Conservation (phyloP, 257 asterid species). For the Penstemon barbatus region DNA sequence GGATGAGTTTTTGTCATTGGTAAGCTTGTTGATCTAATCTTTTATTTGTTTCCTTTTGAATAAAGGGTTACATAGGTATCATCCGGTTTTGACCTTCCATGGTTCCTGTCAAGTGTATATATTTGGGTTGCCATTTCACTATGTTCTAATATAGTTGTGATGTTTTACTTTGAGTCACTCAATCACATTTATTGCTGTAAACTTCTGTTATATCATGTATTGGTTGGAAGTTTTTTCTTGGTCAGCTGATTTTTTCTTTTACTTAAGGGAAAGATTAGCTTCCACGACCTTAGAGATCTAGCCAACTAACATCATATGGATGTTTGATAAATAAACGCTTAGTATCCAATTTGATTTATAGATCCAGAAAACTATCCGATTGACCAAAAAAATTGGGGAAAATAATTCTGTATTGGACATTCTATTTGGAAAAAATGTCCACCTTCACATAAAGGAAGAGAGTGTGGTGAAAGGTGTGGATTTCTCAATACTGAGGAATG, state of each 20-base stretch:
- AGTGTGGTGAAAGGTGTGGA: conserved; percentile 2
- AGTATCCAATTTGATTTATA: background rate
- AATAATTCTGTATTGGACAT: background rate
- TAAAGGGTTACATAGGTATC: background rate
- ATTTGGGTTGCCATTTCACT: background rate
- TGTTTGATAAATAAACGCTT: background rate
- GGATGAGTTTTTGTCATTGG: conserved; percentile 77
- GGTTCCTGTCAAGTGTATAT: background rate
- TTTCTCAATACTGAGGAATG: background rate
- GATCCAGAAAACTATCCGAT: background rate
- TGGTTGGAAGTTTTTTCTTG: background rate
- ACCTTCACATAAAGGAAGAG: background rate
- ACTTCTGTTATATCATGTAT: background rate
- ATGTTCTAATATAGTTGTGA: background rate
- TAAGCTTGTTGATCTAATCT: conserved; percentile 39
- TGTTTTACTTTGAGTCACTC: background rate
- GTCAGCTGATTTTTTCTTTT: background rate
- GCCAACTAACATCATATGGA: background rate
- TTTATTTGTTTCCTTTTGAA: background rate
- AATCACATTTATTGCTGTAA: background rate
- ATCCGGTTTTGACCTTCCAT: background rate
- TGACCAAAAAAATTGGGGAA: background rate
- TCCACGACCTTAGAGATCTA: background rate
- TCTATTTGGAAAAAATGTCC: background rate
- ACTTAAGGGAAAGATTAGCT: background rate